phyloP scores from a whole-genome alignment of 768 basidiomycete genomes.

The Hemileccinum rubropunctum region DNA sequence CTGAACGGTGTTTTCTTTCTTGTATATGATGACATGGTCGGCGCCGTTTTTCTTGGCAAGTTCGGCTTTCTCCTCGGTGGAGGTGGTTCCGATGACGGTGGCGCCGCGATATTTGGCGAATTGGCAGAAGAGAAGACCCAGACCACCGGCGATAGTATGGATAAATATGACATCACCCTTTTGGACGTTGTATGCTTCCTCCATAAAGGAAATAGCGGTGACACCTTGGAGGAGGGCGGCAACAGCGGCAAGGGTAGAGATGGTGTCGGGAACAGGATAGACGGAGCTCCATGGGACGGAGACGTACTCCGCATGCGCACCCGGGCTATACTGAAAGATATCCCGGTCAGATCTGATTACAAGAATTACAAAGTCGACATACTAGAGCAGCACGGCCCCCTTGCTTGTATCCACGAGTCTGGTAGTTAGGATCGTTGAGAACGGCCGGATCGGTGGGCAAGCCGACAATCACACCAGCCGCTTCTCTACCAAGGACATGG shows the following conservation, averaged over 20 bases:
- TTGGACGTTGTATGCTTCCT: conserved; percentile 84
- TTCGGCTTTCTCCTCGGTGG: conserved; percentile 77
- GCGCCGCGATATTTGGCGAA: conserved; percentile 72
- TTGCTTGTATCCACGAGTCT: conserved; percentile 59
- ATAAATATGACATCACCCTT: conserved; percentile 78
- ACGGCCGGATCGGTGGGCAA: conserved; percentile 67
- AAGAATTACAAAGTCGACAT: conserved; percentile 22
- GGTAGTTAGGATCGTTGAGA: conserved; percentile 57
- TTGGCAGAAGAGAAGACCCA: conserved; percentile 71
- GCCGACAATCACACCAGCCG: conserved; percentile 69
- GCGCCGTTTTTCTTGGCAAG: conserved; percentile 79
- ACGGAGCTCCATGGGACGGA: conserved; percentile 61
- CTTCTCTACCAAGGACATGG: conserved; percentile 73
- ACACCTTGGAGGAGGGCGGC: conserved; percentile 71
- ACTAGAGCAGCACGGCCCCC: conserved; percentile 78
- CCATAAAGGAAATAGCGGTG: conserved; percentile 74
- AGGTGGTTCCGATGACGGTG: conserved; percentile 91
- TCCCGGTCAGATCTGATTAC: neutral
- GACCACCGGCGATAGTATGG: conserved; percentile 90
- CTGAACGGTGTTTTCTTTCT: conserved; percentile 68
- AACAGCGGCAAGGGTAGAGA: conserved; percentile 63
- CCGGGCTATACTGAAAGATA: conserved; percentile 39
- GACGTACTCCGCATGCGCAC: conserved; percentile 70
- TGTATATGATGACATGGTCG: conserved; percentile 83
- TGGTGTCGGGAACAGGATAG: conserved; percentile 59